phyloP scores from a whole-genome alignment of 768 basidiomycete species.

The Boletellus emodensis region DNA sequence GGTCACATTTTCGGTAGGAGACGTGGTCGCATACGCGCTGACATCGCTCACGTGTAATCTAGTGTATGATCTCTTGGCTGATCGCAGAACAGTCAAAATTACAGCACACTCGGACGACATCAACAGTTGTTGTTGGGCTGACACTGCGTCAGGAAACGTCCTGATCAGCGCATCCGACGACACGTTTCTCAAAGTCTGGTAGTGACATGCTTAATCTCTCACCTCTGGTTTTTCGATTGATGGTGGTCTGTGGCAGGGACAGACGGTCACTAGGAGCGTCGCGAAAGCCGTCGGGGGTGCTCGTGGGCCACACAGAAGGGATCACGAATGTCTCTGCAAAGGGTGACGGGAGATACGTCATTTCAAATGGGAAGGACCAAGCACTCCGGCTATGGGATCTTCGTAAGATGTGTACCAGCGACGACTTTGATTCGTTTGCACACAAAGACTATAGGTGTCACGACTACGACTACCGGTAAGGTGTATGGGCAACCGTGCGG shows the following conservation, averaged over 20 bases:
- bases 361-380: constrained; percentile 97
- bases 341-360: constrained; percentile 92
- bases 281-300: constrained; percentile 82
- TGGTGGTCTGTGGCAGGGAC: constrained; percentile 37
- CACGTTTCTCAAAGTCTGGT: constrained; percentile 94
- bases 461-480: constrained; percentile 82
- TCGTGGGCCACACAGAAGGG: constrained; percentile 95
- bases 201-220: constrained; percentile 13
- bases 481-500: background rate
- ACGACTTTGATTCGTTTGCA: constrained; percentile 58
- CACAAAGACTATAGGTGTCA: constrained; percentile 50
- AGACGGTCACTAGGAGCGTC: constrained; percentile 44
- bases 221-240: background rate
- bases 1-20: constrained; percentile 69
- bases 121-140: constrained; percentile 96
- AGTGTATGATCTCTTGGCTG: constrained; percentile 90
- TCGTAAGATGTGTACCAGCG: constrained; percentile 80
- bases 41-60: constrained; percentile 1
- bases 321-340: constrained; percentile 94
- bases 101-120: constrained; percentile 87
- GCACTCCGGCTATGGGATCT: constrained; percentile 89
- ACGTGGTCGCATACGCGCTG: background rate
- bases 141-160: constrained; percentile 87
- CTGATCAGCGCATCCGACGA: constrained; percentile 96
- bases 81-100: constrained; percentile 78